phyloP scores from a whole-genome alignment of 2,329 filamentous ascomycete species.

The Fusarium sacchari region DNA sequence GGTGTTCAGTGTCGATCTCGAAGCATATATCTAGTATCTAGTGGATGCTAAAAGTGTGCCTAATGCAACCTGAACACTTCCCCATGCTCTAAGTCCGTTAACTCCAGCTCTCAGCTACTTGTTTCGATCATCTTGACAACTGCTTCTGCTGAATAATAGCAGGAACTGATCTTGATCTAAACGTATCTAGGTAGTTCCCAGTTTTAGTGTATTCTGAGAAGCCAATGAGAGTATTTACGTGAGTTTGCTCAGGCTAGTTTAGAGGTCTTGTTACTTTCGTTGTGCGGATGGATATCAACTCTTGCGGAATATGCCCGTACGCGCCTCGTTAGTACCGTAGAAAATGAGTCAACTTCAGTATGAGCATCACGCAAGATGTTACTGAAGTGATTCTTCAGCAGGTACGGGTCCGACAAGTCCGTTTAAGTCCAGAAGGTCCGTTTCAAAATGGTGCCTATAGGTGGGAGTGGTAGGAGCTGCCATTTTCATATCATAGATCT shows the following conservation, averaged over 20 bases:
- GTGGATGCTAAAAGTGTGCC: neutral
- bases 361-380: neutral
- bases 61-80: neutral
- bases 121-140: neutral
- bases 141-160: neutral
- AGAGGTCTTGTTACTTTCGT: neutral
- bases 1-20: neutral
- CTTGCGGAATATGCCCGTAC: neutral
- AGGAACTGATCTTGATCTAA: neutral
- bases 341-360: neutral
- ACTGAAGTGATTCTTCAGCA: neutral
- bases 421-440: constrained; percentile 1
- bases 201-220: neutral
- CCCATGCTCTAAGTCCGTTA: neutral
- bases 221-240: neutral
- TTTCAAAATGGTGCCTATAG: neutral
- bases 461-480: neutral
- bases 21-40: neutral
- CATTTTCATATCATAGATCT: neutral
- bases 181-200: neutral
- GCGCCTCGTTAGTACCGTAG: neutral
- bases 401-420: neutral
- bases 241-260: neutral
- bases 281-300: too few relatives aligned
- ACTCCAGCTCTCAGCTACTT: neutral